A percentile compares a stretch with the other conserved stretches of the same genome.
These are phyloP conservation scores for Acacia concinna DNA, from an alignment of 331 rosid species.

Conservation along the genomic window DNA sequence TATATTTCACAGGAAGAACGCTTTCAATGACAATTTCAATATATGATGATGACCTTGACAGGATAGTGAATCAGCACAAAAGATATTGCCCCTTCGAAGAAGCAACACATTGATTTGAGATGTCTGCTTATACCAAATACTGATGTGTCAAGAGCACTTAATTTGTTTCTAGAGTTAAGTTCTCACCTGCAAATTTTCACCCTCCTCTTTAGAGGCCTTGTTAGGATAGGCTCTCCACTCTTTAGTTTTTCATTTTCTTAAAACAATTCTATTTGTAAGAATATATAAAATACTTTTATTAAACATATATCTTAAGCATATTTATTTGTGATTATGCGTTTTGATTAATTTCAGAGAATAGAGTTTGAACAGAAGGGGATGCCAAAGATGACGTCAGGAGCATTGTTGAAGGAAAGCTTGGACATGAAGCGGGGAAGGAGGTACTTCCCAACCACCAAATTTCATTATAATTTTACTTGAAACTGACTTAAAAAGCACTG, in stretches of 20 bases:
- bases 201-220: constrained; percentile 21
- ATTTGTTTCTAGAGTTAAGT: constrained; percentile 20
- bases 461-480: background rate
- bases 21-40: too few relatives aligned
- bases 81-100: constrained; percentile 9
- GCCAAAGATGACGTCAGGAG: constrained; percentile 25
- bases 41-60: too few relatives aligned
- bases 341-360: background rate
- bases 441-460: background rate
- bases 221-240: background rate
- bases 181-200: constrained; percentile 28
- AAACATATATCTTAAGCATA: background rate
- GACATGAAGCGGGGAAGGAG: background rate
- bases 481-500: constrained; percentile 19
- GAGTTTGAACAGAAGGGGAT: background rate
- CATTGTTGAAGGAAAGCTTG: background rate
- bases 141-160: constrained; percentile 11
- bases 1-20: too few relatives aligned
- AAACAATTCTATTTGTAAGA: background rate
- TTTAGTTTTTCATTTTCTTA: background rate
- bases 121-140: constrained; percentile 18
- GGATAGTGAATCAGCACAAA: background rate
- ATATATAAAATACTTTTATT: background rate
- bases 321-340: background rate
- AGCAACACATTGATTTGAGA: constrained; percentile 29